Conservation (phyloP, 768 basidiomycete genomes). For the Sistotremastrum niveocremeum region DNA sequence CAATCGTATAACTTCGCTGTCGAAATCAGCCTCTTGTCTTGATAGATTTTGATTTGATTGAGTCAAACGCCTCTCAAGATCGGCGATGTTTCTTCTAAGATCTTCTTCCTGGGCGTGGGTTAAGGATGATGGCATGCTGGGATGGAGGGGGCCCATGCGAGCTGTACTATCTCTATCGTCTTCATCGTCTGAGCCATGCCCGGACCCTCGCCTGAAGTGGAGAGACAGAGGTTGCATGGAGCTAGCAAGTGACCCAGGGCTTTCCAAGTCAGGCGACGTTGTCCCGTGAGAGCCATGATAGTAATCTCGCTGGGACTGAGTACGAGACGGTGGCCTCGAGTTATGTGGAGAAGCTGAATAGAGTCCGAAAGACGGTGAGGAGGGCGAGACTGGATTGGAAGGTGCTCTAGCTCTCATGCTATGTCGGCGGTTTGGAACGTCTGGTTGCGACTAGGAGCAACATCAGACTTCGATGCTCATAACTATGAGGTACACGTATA, state of each 20-base stretch:
- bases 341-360: slow-evolving; percentile 32
- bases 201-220: too few relatives aligned
- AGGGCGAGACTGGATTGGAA: slow-evolving; percentile 58
- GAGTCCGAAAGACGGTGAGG: slow-evolving; percentile 14
- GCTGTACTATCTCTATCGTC: slow-evolving; percentile 15
- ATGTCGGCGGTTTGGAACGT: slow-evolving; percentile 29
- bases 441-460: slow-evolving; percentile 16
- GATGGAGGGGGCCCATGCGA: too few relatives aligned
- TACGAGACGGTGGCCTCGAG: slow-evolving; percentile 50
- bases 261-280: too few relatives aligned
- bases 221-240: too few relatives aligned
- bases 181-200: slow-evolving; percentile 32
- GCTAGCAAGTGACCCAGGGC: too few relatives aligned
- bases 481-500: not conserved
- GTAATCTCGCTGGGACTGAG: slow-evolving; percentile 25
- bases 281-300: too few relatives aligned
- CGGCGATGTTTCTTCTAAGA: slow-evolving; percentile 57
- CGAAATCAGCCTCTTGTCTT: slow-evolving; percentile 59
- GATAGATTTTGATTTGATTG: slow-evolving; percentile 63
- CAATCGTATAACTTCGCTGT: slow-evolving; percentile 71
- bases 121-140: not conserved
- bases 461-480: not conserved
- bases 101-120: slow-evolving; percentile 59
- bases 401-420: slow-evolving; percentile 45
- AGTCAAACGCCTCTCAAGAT: slow-evolving; percentile 58